Percentiles rank a stretch among this genome's conserved stretches.
phyloP scores from a whole-genome alignment of 2,329 filamentous ascomycete genomes.

The Talaromyces atroroseus region DNA sequence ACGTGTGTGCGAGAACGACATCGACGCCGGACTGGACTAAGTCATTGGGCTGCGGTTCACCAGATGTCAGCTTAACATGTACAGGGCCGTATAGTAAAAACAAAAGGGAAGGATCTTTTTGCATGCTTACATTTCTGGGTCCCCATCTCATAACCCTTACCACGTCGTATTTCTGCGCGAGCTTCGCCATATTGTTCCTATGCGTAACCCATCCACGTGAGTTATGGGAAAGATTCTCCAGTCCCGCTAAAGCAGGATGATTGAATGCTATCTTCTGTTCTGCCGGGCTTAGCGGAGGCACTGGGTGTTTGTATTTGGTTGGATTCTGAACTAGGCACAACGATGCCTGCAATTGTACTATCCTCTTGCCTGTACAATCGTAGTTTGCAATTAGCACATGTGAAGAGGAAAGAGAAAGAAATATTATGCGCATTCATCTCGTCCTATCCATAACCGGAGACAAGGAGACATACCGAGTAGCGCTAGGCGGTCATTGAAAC shows the following conservation, averaged over 20 bases:
- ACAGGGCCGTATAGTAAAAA: conserved; percentile 22
- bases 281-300: conserved; percentile 37
- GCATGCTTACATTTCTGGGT: conserved; percentile 62
- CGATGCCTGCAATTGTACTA: conserved; percentile 60
- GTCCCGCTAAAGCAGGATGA: conserved; percentile 64
- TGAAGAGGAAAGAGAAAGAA: background rate
- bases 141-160: conserved; percentile 79
- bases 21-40: conserved; percentile 67
- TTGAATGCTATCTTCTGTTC: conserved; percentile 60
- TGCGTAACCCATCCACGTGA: conserved; percentile 59
- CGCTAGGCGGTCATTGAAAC: conserved; percentile 91
- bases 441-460: conserved; percentile 13
- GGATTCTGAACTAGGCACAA: conserved; percentile 54
- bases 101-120: background rate
- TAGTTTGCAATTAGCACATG: background rate
- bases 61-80: background rate
- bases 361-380: conserved; percentile 51
- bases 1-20: conserved; percentile 66
- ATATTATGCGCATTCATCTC: background rate
- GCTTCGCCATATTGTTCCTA: conserved; percentile 58
- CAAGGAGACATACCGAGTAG: conserved; percentile 62
- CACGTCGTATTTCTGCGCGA: conserved; percentile 68
- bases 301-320: conserved; percentile 26
- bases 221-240: conserved; percentile 63
- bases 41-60: conserved; percentile 53